phyloP scores from a whole-genome alignment of 75 land plant genomes.

The Cupressus sempervirens region DNA sequence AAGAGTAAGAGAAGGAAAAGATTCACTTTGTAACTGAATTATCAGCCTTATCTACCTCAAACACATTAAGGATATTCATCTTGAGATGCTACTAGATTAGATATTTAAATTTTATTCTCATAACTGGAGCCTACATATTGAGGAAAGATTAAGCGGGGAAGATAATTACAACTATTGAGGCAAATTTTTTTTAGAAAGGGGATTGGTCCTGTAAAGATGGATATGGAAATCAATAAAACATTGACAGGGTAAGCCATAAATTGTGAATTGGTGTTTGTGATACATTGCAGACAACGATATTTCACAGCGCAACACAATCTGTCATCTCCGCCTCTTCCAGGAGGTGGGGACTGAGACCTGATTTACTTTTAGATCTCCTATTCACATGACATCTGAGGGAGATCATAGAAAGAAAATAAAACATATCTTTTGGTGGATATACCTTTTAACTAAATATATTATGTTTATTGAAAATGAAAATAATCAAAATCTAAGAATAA shows the following conservation, averaged over 20 bases:
- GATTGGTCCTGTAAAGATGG: too few species aligned
- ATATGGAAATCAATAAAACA: too few species aligned
- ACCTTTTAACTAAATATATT: too few species aligned
- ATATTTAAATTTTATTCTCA: not conserved
- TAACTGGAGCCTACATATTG: not conserved
- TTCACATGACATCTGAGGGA: not conserved
- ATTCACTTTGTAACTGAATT: not conserved
- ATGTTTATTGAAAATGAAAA: too few species aligned
- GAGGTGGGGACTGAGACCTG: not conserved
- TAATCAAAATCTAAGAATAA: too few species aligned
- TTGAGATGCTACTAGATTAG: not conserved
- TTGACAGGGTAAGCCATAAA: not conserved
- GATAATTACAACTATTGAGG: not conserved
- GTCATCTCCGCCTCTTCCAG: not conserved
- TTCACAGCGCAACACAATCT: too few species aligned
- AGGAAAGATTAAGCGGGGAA: not conserved
- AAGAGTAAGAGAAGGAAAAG: not conserved
- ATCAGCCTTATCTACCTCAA: not conserved
- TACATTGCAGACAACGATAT: too few species aligned
- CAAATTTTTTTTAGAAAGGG: not conserved
- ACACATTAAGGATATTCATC: not conserved
- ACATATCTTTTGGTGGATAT: too few species aligned
- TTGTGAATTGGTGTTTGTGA: not conserved
- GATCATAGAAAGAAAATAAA: not conserved
- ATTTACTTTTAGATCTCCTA: not conserved